These are phyloP conservation scores for Candida sp. DNA, from an alignment of 1,139 yeast genomes.

Conservation along the genomic window DNA sequence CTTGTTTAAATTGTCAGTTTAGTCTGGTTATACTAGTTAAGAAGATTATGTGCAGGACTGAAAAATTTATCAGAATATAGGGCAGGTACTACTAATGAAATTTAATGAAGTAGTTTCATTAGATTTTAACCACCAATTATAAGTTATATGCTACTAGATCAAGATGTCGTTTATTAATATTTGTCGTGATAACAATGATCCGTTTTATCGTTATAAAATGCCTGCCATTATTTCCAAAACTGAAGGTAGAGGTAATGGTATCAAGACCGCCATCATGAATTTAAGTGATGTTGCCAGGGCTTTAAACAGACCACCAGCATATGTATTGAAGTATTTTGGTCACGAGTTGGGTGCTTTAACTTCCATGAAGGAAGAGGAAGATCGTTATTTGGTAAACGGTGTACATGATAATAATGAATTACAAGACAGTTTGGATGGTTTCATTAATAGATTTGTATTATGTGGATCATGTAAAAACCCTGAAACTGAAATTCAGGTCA, in stretches of 20 bases:
- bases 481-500: constrained; percentile 87
- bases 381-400: constrained; percentile 92
- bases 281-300: constrained; percentile 94
- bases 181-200: constrained; percentile 96
- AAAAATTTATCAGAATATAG: not conserved
- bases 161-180: constrained; percentile 87
- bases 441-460: constrained; percentile 86
- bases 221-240: constrained; percentile 96
- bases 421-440: constrained; percentile 93
- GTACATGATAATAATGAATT: constrained; percentile 87
- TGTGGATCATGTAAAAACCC: constrained; percentile 98
- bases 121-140: not conserved
- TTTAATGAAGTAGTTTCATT: not conserved
- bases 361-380: constrained; percentile 70
- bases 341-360: constrained; percentile 98
- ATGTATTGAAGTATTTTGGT: constrained; percentile 92
- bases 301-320: constrained; percentile 86
- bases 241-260: constrained; percentile 99
- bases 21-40: too few species aligned
- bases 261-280: constrained; percentile 91
- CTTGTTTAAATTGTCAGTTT: too few species aligned
- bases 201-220: constrained; percentile 99
- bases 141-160: constrained; percentile 3
- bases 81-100: too few species aligned
- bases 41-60: not conserved